Conservation (phyloP, 1,284 basidiomycete genomes). For the Irpex lacteus region DNA sequence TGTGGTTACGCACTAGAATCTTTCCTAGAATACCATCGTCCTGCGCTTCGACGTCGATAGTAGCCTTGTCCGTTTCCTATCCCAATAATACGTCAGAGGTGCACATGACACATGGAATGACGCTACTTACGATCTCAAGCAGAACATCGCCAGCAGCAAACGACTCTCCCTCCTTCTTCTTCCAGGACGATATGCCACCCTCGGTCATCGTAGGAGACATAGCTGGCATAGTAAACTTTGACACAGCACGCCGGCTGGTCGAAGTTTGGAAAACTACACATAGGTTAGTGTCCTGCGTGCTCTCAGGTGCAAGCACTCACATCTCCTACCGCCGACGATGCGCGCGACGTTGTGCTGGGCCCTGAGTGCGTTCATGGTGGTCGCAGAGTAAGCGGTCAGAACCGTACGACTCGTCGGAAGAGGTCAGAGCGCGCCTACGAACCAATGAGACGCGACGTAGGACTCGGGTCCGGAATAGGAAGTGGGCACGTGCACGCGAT, state of each 20-base stretch:
- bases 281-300: neutral
- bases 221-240: slow-evolving; percentile 84
- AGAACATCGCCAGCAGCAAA: slow-evolving; percentile 89
- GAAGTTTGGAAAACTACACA: slow-evolving; percentile 57
- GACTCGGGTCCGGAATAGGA: slow-evolving; percentile 2
- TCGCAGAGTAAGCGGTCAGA: neutral
- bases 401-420: neutral
- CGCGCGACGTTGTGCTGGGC: neutral
- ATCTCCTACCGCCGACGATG: neutral
- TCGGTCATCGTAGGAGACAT: slow-evolving; percentile 99
- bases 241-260: slow-evolving; percentile 53
- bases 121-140: slow-evolving; percentile 81
- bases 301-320: neutral
- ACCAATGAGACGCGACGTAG: neutral
- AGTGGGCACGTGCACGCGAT: neutral
- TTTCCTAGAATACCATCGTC: slow-evolving; percentile 95
- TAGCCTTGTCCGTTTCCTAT: slow-evolving; percentile 99
- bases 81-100: slow-evolving; percentile 2
- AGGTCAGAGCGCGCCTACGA: neutral
- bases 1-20: slow-evolving; percentile 61
- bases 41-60: slow-evolving; percentile 98
- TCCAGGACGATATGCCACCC: slow-evolving; percentile 92
- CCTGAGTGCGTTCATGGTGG: neutral
- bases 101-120: neutral
- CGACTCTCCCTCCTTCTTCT: slow-evolving; percentile 84